Evolutionary conservation across 2,329 filamentous ascomycete species (phyloP).

Genomic region (Phoma sp.): DNA sequence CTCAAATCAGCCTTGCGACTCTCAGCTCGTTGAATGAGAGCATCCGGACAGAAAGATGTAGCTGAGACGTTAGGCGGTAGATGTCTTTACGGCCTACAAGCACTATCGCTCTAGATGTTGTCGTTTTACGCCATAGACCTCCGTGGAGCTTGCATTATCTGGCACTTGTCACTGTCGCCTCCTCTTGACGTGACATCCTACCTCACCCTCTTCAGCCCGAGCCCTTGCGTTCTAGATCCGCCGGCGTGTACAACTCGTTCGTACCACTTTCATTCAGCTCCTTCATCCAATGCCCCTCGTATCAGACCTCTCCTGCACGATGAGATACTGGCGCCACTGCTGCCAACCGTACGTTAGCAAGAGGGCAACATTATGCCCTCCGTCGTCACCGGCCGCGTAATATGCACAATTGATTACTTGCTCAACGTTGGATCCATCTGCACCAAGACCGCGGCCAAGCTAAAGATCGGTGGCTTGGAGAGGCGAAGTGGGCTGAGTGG

Average conservation of each 20-base stretch:
- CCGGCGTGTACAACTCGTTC: slow-evolving; percentile 37
- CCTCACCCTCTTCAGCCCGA: neutral
- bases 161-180: neutral
- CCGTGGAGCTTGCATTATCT: neutral
- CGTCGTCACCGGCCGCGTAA: slow-evolving; percentile 43
- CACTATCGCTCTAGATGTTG: neutral
- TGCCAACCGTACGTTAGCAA: slow-evolving; percentile 15
- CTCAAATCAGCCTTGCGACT: too few relatives aligned
- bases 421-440: slow-evolving; percentile 33
- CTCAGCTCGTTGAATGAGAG: too few relatives aligned
- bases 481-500: too few relatives aligned
- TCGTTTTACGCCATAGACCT: neutral
- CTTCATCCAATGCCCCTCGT: too few relatives aligned
- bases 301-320: slow-evolving; percentile 43
- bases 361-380: slow-evolving; percentile 35
- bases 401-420: slow-evolving; percentile 49
- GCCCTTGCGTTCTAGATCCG: neutral
- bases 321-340: slow-evolving; percentile 35
- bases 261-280: too few relatives aligned
- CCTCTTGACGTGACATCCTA: neutral
- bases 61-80: neutral
- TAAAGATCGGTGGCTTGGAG: too few relatives aligned
- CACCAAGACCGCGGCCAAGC: too few relatives aligned
- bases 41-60: too few relatives aligned
- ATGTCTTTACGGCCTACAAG: neutral